phyloP scores from a whole-genome alignment of 176 grass and related monocot genomes.

The Oryza nivara region DNA sequence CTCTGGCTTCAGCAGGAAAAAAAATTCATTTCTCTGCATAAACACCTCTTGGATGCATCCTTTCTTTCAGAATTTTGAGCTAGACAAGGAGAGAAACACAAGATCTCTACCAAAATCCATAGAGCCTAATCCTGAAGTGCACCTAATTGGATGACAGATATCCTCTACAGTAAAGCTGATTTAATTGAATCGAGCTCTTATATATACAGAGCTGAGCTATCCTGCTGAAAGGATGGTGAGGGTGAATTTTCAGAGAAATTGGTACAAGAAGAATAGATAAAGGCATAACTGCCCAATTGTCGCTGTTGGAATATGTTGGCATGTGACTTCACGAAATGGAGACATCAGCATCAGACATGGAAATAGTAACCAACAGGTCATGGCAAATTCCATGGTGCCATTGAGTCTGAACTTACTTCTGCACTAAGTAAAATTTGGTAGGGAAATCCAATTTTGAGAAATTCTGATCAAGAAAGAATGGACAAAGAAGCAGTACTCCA shows the following conservation, averaged over 20 bases:
- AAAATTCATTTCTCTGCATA: not conserved
- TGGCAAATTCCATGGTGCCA: slow-evolving; percentile 16
- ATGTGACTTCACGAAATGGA: not conserved
- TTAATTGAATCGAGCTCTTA: not conserved
- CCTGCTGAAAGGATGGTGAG: not conserved
- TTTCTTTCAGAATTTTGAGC: not conserved
- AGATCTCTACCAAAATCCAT: not conserved
- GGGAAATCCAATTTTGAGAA: not conserved
- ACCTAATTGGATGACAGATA: not conserved
- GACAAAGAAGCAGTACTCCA: not conserved
- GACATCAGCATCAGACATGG: slow-evolving; percentile 8
- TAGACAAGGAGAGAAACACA: not conserved
- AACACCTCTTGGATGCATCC: not conserved
- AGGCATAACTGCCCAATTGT: slow-evolving; percentile 5
- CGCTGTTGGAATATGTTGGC: not conserved
- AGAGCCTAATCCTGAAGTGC: not conserved
- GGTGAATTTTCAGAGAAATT: slow-evolving; percentile 9
- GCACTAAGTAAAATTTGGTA: not conserved
- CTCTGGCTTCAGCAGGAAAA: not conserved
- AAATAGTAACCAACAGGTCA: slow-evolving; percentile 34
- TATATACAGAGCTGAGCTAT: not conserved
- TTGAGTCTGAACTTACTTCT: not conserved
- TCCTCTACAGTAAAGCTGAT: not conserved
- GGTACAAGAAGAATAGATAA: slow-evolving; percentile 5
- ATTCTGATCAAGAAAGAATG: not conserved